phyloP scores from a whole-genome alignment of 805 yeast genomes.

The Metschnikowia amazonensis region DNA sequence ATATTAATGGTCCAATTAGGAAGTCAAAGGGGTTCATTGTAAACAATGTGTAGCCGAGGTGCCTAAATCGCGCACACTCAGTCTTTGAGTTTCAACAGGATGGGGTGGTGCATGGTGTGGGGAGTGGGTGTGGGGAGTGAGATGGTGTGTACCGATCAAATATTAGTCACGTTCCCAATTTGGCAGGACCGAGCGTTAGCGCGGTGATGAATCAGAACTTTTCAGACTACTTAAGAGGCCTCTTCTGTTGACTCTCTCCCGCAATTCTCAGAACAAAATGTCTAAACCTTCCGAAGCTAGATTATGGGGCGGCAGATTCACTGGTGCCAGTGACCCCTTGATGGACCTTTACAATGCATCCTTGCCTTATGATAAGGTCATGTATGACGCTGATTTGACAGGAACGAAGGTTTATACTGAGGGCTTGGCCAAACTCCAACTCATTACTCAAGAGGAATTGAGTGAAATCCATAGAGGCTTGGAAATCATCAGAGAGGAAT shows the following conservation, averaged over 20 bases:
- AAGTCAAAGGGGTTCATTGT: no score
- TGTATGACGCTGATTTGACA: slow-evolving; percentile 90
- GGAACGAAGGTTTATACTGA: slow-evolving; percentile 92
- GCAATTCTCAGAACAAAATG: slow-evolving; percentile 7
- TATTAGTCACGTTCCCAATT: slow-evolving; percentile 10
- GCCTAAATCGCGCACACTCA: no score
- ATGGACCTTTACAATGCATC: slow-evolving; percentile 98
- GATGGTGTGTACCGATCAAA: neutral
- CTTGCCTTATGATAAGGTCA: slow-evolving; percentile 88
- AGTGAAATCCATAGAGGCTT: slow-evolving; percentile 81
- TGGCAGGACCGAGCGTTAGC: slow-evolving; percentile 16
- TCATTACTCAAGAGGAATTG: slow-evolving; percentile 71
- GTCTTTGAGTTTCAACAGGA: no score
- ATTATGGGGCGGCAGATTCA: slow-evolving; percentile 98
- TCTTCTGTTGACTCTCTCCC: no score
- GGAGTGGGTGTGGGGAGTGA: no score
- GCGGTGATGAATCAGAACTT: slow-evolving; percentile 23
- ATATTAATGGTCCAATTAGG: no score
- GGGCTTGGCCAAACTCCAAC: slow-evolving; percentile 76
- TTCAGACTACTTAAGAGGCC: neutral
- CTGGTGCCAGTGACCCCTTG: slow-evolving; percentile 94
- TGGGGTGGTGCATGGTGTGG: no score
- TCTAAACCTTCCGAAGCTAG: slow-evolving; percentile 59
- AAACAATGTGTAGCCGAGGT: no score
- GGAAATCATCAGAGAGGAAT: slow-evolving; percentile 66